phyloP scores from a whole-genome alignment of 305 asterid genomes.

The Fraxinus baroniana region DNA sequence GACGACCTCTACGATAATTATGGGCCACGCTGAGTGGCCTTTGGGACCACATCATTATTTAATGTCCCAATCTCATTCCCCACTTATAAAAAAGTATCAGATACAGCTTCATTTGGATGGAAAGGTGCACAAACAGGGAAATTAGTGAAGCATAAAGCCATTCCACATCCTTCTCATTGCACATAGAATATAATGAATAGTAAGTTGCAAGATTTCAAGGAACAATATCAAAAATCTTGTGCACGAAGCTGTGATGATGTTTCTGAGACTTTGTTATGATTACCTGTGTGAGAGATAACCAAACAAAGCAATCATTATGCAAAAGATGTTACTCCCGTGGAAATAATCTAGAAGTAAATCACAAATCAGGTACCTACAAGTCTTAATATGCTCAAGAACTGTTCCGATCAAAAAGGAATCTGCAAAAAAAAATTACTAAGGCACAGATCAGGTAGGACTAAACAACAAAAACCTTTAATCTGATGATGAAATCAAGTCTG shows the following conservation, averaged over 20 bases:
- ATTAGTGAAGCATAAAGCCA: slow-evolving; percentile 13
- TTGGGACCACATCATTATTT: slow-evolving; percentile 43
- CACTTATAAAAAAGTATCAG: slow-evolving; percentile 54
- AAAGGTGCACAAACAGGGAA: slow-evolving; percentile 8
- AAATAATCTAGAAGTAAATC: slow-evolving; percentile 61
- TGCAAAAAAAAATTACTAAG: slow-evolving; percentile 73
- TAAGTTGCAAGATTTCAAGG: slow-evolving; percentile 12
- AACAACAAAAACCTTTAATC: slow-evolving; percentile 65
- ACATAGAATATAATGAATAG: background rate
- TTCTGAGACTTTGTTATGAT: slow-evolving; percentile 53
- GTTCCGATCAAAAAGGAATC: slow-evolving; percentile 77
- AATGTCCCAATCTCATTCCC: slow-evolving; percentile 44
- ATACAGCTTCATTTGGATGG: slow-evolving; percentile 60
- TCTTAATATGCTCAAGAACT: slow-evolving; percentile 81
- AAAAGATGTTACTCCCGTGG: slow-evolving; percentile 75
- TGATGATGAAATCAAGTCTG: slow-evolving; percentile 22
- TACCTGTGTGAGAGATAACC: slow-evolving; percentile 63
- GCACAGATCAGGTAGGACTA: slow-evolving; percentile 75
- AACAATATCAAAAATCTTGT: slow-evolving; percentile 25
- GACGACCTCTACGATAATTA: slow-evolving; percentile 17
- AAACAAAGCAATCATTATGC: slow-evolving; percentile 61
- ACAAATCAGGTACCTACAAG: slow-evolving; percentile 74
- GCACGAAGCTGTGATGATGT: slow-evolving; percentile 50
- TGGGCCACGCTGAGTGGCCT: slow-evolving; percentile 36
- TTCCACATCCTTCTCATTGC: background rate